phyloP scores from a whole-genome alignment of 2,329 filamentous ascomycete genomes.

The Neocucurbitaria cava region DNA sequence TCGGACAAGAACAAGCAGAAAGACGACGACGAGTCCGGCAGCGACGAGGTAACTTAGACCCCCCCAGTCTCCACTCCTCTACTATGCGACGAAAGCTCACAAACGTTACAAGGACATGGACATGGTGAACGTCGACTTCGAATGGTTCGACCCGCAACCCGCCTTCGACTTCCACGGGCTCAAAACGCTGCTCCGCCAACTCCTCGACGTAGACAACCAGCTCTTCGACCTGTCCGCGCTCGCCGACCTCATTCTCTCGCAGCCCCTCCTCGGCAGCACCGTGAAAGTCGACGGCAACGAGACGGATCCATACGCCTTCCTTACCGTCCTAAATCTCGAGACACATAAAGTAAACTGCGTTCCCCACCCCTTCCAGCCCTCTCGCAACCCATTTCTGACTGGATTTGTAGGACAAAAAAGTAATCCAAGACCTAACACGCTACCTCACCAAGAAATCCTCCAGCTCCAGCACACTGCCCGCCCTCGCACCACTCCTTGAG shows the following conservation, averaged over 20 bases:
- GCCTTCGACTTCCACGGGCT: constrained; percentile 93
- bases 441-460: constrained; percentile 68
- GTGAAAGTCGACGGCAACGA: constrained; percentile 97
- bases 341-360: constrained; percentile 76
- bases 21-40: constrained; percentile 46
- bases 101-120: constrained; percentile 77
- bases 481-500: constrained; percentile 49
- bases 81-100: constrained; percentile 16
- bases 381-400: constrained; percentile 5
- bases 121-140: constrained; percentile 94
- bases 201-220: constrained; percentile 86
- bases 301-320: constrained; percentile 88
- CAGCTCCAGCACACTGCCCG: constrained; percentile 63
- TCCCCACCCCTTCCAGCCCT: background rate
- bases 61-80: too few relatives aligned
- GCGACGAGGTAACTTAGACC: constrained; percentile 43
- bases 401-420: constrained; percentile 66
- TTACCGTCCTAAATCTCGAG: constrained; percentile 84
- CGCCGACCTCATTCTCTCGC: constrained; percentile 83
- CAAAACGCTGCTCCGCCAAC: constrained; percentile 86
- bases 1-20: constrained; percentile 37
- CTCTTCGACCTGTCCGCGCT: constrained; percentile 88
- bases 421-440: constrained; percentile 71
- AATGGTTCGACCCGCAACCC: constrained; percentile 96
- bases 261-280: constrained; percentile 88